Conservation (phyloP, 345 rosid genomes). For the Alliaria petiolata region DNA sequence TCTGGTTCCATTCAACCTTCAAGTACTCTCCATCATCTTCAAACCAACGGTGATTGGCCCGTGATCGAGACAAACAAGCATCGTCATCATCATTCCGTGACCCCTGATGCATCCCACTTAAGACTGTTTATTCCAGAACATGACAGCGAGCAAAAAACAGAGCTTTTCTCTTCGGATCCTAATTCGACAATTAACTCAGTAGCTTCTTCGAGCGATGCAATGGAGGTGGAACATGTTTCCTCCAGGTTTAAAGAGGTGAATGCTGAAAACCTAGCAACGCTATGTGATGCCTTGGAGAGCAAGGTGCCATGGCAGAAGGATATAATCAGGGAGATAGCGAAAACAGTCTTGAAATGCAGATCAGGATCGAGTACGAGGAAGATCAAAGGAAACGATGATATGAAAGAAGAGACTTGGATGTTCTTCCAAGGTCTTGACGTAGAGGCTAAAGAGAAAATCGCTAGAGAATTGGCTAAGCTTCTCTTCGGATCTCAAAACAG, state of each 20-base stretch:
- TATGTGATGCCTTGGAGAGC: conserved; percentile 60
- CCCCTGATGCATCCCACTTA: conserved; percentile 34
- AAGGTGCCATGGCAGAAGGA: conserved; percentile 74
- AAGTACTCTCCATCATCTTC: conserved; percentile 31
- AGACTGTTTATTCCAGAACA: conserved; percentile 49
- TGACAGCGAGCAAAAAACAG: conserved; percentile 27
- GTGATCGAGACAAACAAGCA: conserved; percentile 42
- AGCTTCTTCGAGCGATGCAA: conserved; percentile 59
- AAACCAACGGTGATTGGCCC: conserved; percentile 43
- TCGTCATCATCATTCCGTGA: conserved; percentile 31
- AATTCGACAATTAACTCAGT: conserved; percentile 59
- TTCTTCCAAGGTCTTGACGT: conserved; percentile 68
- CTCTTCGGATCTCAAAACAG: conserved; percentile 50
- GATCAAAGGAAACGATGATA: conserved; percentile 17
- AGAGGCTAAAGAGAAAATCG: conserved; percentile 64
- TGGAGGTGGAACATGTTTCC: conserved; percentile 48
- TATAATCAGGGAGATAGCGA: conserved; percentile 50
- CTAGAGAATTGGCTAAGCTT: conserved; percentile 65
- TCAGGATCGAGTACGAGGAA: conserved; percentile 56
- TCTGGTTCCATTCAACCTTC: conserved; percentile 41
- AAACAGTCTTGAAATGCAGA: conserved; percentile 62
- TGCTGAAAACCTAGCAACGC: conserved; percentile 45
- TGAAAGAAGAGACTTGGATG: conserved; percentile 77
- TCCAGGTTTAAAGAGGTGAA: conserved; percentile 55
- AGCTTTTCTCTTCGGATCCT: conserved; percentile 31